These are phyloP conservation scores for Brassica nigra DNA, from an alignment of 345 rosid genomes.

Conservation along the genomic window DNA sequence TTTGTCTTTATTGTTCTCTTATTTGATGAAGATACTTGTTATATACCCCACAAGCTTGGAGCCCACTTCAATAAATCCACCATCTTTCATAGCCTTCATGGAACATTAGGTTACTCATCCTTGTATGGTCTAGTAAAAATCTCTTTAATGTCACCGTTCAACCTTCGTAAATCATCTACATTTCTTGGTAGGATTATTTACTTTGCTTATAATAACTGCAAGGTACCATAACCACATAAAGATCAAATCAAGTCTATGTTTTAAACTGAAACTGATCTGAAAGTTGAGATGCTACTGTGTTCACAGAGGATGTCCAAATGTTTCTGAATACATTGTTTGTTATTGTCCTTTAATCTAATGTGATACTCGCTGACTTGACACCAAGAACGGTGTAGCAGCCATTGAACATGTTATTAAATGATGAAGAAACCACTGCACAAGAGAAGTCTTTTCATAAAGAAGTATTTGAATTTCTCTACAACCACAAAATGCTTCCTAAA, in stretches of 20 bases:
- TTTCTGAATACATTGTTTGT: background rate
- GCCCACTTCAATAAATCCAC: conserved; percentile 36
- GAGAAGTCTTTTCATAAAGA: background rate
- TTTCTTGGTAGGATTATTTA: conserved; percentile 31
- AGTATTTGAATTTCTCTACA: background rate
- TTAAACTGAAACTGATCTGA: background rate
- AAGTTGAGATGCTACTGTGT: background rate
- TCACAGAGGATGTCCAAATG: conserved; percentile 20
- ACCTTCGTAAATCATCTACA: conserved; percentile 34
- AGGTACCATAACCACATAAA: conserved; percentile 9
- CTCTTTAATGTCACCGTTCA: conserved; percentile 39
- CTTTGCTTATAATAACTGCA: conserved; percentile 5
- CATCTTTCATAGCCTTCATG: conserved; percentile 22
- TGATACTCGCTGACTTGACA: conserved; percentile 16
- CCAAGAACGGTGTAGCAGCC: conserved; percentile 20
- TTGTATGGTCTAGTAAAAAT: conserved; percentile 33
- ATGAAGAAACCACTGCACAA: conserved; percentile 15
- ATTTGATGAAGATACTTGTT: conserved; percentile 35
- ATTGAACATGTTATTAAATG: conserved; percentile 22
- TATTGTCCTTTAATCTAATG: background rate
- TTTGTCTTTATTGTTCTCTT: conserved; percentile 41
- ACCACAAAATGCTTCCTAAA: background rate
- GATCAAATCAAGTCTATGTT: conserved; percentile 1
- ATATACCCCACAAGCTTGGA: conserved; percentile 20
- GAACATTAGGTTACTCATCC: conserved; percentile 21